These are phyloP conservation scores for Neotropicomus parvogracilis DNA, from an alignment of 1,284 basidiomycete genomes.

Conservation along the genomic window DNA sequence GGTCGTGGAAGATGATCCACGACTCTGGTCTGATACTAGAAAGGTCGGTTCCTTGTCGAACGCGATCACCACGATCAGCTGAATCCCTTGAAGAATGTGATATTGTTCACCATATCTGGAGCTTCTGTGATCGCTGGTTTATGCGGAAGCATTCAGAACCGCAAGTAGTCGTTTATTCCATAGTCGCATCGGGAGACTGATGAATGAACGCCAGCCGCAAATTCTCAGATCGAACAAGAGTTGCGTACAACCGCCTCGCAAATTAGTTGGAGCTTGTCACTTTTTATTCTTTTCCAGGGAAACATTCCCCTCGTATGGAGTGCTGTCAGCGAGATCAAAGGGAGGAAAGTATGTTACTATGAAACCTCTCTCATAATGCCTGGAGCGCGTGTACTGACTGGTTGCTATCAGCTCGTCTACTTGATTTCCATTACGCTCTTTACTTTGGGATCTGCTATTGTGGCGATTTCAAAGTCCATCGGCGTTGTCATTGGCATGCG, in stretches of 20 bases:
- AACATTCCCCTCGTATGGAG: conserved; percentile 69
- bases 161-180: conserved; percentile 38
- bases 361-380: neutral
- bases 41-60: conserved; percentile 47
- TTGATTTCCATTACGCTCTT: conserved; percentile 60
- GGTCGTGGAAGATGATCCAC: conserved; percentile 71
- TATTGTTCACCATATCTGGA: conserved; percentile 55
- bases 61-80: neutral
- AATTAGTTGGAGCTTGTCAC: conserved; percentile 70
- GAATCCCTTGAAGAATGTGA: conserved; percentile 40
- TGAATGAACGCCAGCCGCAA: conserved; percentile 47
- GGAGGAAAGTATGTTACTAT: conserved; percentile 57
- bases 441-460: conserved; percentile 59
- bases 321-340: conserved; percentile 74
- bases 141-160: conserved; percentile 65
- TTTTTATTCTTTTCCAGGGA: conserved; percentile 80
- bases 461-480: conserved; percentile 61
- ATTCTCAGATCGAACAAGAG: conserved; percentile 64
- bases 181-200: conserved; percentile 12
- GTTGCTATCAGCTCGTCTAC: conserved; percentile 55
- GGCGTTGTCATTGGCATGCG: conserved; percentile 72
- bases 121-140: conserved; percentile 73
- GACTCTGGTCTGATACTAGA: conserved; percentile 63
- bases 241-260: conserved; percentile 64
- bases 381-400: neutral